phyloP scores from a whole-genome alignment of 2,329 filamentous ascomycete genomes.

The Apiospora phragmitis region DNA sequence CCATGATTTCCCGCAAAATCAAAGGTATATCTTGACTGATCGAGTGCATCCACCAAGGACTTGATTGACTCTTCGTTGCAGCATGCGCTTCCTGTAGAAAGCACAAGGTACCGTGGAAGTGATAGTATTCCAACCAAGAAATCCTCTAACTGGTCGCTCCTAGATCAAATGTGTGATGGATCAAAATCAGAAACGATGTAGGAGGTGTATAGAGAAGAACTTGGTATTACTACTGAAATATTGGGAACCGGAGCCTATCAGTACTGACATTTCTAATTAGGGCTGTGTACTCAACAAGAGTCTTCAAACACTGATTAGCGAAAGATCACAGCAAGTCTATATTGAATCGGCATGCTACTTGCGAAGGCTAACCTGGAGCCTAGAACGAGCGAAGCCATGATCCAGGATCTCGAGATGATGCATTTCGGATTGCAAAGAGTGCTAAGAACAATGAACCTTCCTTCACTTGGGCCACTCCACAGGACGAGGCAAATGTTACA shows the following conservation, averaged over 20 bases:
- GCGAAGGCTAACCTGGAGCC: constrained; percentile 5
- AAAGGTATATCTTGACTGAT: neutral
- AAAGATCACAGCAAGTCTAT: constrained; percentile 37
- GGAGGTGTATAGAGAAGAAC: constrained; percentile 37
- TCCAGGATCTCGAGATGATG: constrained; percentile 24
- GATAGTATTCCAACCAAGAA: neutral
- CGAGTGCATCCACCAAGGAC: neutral
- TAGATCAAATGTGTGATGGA: constrained; percentile 45
- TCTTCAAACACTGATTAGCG: constrained; percentile 42
- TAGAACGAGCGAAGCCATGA: constrained; percentile 20
- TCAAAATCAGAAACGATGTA: constrained; percentile 35
- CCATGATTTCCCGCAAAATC: constrained; percentile 19
- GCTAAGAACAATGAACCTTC: constrained; percentile 19
- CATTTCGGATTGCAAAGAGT: constrained; percentile 22
- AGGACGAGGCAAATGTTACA: constrained; percentile 16
- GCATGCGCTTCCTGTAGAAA: constrained; percentile 42
- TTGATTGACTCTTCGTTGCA: neutral
- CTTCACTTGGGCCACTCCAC: constrained; percentile 18
- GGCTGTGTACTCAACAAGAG: constrained; percentile 42
- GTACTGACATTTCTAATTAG: neutral
- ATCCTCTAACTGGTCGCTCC: neutral
- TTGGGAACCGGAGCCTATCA: too few species aligned
- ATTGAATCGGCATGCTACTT: neutral
- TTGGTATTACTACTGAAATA: constrained; percentile 18
- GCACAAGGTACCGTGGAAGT: constrained; percentile 35